Percentiles rank a stretch among this genome's conserved stretches.
phyloP scores from a whole-genome alignment of 1,139 yeast species.

The Nakaseomyces nivariensis region DNA sequence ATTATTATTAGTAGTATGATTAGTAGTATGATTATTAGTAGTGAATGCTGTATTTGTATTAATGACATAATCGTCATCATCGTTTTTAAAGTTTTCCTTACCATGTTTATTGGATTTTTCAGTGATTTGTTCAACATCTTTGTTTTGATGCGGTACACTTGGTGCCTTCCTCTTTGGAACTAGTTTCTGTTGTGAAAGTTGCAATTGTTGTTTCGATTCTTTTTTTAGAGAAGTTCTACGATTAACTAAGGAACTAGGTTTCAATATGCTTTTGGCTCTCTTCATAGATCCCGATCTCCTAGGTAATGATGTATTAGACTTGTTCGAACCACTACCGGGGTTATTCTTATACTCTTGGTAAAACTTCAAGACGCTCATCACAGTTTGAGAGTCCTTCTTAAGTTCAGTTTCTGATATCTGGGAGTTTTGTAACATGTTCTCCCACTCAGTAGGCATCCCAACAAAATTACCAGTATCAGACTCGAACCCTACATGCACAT shows the following conservation, averaged over 20 bases:
- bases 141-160: background rate
- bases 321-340: background rate
- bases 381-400: slow-evolving; percentile 77
- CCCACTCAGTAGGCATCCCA: slow-evolving; percentile 76
- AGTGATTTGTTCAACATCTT: background rate
- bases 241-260: background rate
- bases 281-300: background rate
- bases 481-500: slow-evolving; percentile 53
- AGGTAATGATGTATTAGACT: background rate
- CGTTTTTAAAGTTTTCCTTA: background rate
- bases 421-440: slow-evolving; percentile 60
- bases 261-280: slow-evolving; percentile 1
- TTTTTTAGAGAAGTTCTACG: background rate
- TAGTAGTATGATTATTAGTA: background rate
- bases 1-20: slow-evolving; percentile 5
- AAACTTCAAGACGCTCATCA: slow-evolving; percentile 85
- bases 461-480: slow-evolving; percentile 66
- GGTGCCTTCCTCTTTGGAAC: background rate
- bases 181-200: background rate
- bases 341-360: slow-evolving; percentile 37
- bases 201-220: background rate
- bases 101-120: background rate
- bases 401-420: slow-evolving; percentile 75
- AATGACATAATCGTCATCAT: slow-evolving; percentile 5
- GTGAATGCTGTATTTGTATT: slow-evolving; percentile 4